These are phyloP conservation scores for Claviceps quebecensis DNA, from an alignment of 2,329 filamentous ascomycete genomes.

Conservation along the genomic window DNA sequence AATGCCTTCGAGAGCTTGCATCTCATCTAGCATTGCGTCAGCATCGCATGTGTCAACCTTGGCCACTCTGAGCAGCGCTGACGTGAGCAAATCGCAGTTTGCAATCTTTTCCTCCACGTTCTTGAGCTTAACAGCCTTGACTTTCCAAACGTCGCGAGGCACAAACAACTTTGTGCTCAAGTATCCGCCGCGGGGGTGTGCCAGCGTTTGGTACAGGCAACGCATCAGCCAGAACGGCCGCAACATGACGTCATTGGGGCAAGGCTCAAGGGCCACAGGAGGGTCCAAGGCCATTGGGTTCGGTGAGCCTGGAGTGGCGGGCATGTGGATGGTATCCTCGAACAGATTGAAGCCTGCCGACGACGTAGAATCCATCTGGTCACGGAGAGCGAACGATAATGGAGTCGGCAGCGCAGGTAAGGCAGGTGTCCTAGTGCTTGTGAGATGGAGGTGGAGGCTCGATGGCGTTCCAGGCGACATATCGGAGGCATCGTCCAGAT, in stretches of 20 bases:
- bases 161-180: conserved; percentile 85
- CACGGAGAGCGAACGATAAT: conserved; percentile 46
- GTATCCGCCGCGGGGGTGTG: conserved; percentile 83
- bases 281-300: conserved; percentile 47
- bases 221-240: conserved; percentile 97
- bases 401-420: conserved; percentile 56
- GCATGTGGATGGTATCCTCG: conserved; percentile 66
- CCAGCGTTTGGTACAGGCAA: conserved; percentile 80
- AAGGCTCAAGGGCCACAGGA: conserved; percentile 74
- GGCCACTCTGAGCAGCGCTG: conserved; percentile 69
- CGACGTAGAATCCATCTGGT: conserved; percentile 40
- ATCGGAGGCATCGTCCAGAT: conserved; percentile 48
- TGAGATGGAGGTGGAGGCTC: conserved; percentile 53
- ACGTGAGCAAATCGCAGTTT: conserved; percentile 81
- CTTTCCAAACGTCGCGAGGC: conserved; percentile 82
- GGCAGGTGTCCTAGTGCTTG: conserved; percentile 31
- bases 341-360: conserved; percentile 67
- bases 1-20: conserved; percentile 75
- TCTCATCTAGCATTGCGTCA: conserved; percentile 83
- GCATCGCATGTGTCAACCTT: conserved; percentile 81
- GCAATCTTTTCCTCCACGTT: conserved; percentile 86
- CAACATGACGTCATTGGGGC: conserved; percentile 76
- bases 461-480: conserved; percentile 62
- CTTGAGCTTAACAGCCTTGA: conserved; percentile 86
- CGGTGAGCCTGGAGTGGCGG: conserved; percentile 48